These are phyloP conservation scores for Pythium phragmiticola DNA, from an alignment of 352 stramenopile genomes.

Conservation along the genomic window DNA sequence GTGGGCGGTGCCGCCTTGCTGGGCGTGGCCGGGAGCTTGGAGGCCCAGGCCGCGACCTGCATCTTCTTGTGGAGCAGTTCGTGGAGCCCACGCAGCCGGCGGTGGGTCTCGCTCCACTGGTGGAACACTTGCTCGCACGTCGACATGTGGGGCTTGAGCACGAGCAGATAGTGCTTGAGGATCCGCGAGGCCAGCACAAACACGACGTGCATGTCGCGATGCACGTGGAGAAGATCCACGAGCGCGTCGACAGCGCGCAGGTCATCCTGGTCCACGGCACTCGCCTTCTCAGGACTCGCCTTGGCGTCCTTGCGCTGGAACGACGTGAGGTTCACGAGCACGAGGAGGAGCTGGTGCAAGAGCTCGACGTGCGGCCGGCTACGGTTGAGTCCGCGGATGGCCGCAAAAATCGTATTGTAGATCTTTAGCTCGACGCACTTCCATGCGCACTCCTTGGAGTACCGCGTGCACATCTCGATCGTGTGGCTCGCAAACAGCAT, in stretches of 20 bases:
- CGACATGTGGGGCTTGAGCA: conserved; percentile 20
- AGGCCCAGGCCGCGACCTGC: conserved; percentile 49
- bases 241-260: conserved; percentile 81
- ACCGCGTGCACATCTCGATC: conserved; percentile 91
- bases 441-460: conserved; percentile 89
- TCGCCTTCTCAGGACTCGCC: conserved; percentile 29
- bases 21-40: conserved; percentile 2
- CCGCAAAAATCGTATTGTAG: conserved; percentile 87
- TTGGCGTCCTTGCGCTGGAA: conserved; percentile 51
- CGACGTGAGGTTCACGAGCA: conserved; percentile 86
- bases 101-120: conserved; percentile 55
- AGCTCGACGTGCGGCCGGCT: conserved; percentile 94
- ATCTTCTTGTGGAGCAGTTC: conserved; percentile 58
- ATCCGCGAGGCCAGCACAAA: conserved; percentile 68
- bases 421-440: conserved; percentile 87
- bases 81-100: conserved; percentile 46
- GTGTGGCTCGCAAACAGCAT: conserved; percentile 91
- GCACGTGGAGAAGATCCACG: conserved; percentile 94
- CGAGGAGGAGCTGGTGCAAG: conserved; percentile 81
- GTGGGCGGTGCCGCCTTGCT: conserved; percentile 12
- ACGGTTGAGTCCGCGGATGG: conserved; percentile 93
- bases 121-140: conserved; percentile 21
- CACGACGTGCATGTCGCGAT: conserved; percentile 87
- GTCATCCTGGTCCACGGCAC: conserved; percentile 53
- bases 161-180: conserved; percentile 59